phyloP scores from a whole-genome alignment of 1,284 basidiomycete genomes.

The Kwoniella shivajii region DNA sequence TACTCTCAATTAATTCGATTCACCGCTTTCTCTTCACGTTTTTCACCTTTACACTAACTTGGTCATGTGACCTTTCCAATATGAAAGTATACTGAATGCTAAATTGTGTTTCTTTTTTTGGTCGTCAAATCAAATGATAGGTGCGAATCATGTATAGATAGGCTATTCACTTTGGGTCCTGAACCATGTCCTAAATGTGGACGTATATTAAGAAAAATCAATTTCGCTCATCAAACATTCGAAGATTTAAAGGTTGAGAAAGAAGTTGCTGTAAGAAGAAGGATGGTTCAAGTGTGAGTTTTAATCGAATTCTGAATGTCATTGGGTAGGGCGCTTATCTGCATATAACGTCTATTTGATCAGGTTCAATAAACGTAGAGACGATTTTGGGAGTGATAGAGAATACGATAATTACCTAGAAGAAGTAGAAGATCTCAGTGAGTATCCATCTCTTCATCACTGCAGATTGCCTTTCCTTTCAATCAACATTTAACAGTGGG shows the following conservation, averaged over 20 bases:
- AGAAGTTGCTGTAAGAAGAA: slow-evolving; percentile 84
- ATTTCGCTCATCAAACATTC: slow-evolving; percentile 95
- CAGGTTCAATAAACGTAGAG: slow-evolving; percentile 89
- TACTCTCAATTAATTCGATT: background rate
- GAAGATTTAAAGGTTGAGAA: slow-evolving; percentile 96
- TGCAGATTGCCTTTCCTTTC: too few relatives aligned
- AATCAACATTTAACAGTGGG: too few relatives aligned
- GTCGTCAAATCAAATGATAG: slow-evolving; percentile 54
- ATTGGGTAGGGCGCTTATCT: background rate
- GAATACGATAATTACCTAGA: slow-evolving; percentile 97
- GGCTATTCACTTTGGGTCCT: slow-evolving; percentile 92
- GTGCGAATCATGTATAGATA: slow-evolving; percentile 98
- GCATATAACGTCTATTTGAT: background rate
- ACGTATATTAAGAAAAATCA: slow-evolving; percentile 85
- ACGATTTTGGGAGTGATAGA: slow-evolving; percentile 80
- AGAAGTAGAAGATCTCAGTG: slow-evolving; percentile 92
- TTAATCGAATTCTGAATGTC: background rate
- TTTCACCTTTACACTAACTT: too few relatives aligned
- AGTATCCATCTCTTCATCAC: slow-evolving; percentile 43
- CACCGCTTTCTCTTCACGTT: background rate
- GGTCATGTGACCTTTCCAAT: too few relatives aligned
- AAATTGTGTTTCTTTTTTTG: background rate
- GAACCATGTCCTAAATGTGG: slow-evolving; percentile 94
- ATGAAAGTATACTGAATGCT: too few relatives aligned
- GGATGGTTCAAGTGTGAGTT: slow-evolving; percentile 79